These are phyloP conservation scores for Nothophaeocryptopus gaeumannii DNA, from an alignment of 2,329 filamentous ascomycete genomes.

Conservation along the genomic window DNA sequence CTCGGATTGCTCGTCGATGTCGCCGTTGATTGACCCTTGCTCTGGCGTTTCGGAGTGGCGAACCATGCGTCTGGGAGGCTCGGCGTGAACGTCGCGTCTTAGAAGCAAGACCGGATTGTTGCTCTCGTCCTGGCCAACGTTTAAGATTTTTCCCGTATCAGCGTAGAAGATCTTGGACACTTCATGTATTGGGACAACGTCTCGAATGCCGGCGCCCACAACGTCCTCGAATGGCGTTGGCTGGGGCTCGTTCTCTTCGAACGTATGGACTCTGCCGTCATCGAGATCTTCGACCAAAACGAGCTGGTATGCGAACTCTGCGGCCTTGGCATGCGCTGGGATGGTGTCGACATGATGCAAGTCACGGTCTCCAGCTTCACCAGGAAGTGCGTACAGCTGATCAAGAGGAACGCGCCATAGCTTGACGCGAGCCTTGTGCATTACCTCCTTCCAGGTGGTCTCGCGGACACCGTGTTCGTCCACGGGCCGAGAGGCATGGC, in stretches of 20 bases:
- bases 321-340: constrained; percentile 30
- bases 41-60: constrained; percentile 31
- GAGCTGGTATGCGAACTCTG: constrained; percentile 76
- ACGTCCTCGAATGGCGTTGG: constrained; percentile 62
- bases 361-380: constrained; percentile 26
- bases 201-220: constrained; percentile 60
- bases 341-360: constrained; percentile 32
- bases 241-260: constrained; percentile 58
- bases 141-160: constrained; percentile 83
- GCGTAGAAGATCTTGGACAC: constrained; percentile 92
- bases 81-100: constrained; percentile 66
- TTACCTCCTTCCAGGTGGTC: constrained; percentile 90
- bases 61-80: constrained; percentile 60
- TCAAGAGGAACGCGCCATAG: constrained; percentile 68
- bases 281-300: constrained; percentile 80
- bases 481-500: constrained; percentile 62
- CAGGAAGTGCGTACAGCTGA: constrained; percentile 47
- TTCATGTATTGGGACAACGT: constrained; percentile 67
- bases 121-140: constrained; percentile 69
- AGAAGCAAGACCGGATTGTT: constrained; percentile 73
- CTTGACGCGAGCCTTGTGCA: constrained; percentile 86
- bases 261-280: constrained; percentile 65
- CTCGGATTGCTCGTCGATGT: constrained; percentile 42
- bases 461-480: constrained; percentile 59
- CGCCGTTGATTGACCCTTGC: constrained; percentile 15